Evolutionary conservation across 2,329 filamentous ascomycete genomes (phyloP).

Genomic region (Davidsoniella neocaledoniae): DNA sequence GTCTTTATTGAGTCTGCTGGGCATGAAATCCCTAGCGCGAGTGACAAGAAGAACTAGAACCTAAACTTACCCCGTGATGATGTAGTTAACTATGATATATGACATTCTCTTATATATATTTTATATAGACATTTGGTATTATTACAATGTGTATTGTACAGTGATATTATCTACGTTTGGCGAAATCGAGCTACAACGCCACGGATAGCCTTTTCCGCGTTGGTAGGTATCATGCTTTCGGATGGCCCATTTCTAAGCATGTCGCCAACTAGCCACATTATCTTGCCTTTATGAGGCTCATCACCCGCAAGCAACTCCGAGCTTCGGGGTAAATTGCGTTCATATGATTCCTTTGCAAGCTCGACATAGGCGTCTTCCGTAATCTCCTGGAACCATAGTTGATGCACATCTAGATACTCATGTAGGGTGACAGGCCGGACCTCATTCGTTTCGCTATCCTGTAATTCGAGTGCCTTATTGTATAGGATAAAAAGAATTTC

Average conservation of each 20-base stretch:
- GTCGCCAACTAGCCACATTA: slow-evolving; percentile 43
- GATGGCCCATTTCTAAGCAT: slow-evolving; percentile 38
- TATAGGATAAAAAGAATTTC: slow-evolving; percentile 24
- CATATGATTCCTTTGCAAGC: slow-evolving; percentile 28
- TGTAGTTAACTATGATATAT: not conserved
- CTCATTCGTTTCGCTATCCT: slow-evolving; percentile 28
- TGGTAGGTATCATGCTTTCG: slow-evolving; percentile 36
- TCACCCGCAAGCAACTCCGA: slow-evolving; percentile 29
- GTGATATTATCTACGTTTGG: not conserved
- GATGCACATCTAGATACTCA: slow-evolving; percentile 30
- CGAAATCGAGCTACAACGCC: slow-evolving; percentile 5
- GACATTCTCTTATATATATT: no score
- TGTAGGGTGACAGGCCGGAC: slow-evolving; percentile 31
- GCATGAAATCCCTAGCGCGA: slow-evolving; percentile 47
- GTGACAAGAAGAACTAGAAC: not conserved
- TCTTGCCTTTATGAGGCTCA: slow-evolving; percentile 36
- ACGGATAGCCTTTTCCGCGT: slow-evolving; percentile 31
- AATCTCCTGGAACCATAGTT: slow-evolving; percentile 39
- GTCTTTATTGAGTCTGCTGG: slow-evolving; percentile 26
- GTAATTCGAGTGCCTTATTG: not conserved
- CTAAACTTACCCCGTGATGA: not conserved
- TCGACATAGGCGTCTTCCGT: slow-evolving; percentile 28
- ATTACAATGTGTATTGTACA: not conserved
- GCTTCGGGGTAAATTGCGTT: slow-evolving; percentile 26
- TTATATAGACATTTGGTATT: not conserved